These are phyloP conservation scores for Trebouxia sp. DNA, from an alignment of 139 green algal genomes.

Conservation along the genomic window DNA sequence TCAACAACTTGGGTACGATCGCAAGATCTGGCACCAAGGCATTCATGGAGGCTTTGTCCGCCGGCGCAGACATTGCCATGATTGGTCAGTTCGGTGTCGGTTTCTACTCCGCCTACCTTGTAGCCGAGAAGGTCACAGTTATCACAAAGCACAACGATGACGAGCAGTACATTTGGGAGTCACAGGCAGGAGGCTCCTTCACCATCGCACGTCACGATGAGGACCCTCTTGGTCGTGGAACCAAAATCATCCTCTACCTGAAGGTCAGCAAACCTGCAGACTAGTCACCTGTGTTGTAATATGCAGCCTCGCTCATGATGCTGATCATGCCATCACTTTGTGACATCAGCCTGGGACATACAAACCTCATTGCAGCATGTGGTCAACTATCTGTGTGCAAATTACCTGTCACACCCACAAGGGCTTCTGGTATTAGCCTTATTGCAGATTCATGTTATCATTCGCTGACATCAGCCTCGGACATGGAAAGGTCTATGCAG, in stretches of 20 bases:
- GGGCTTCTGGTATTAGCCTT: too few relatives aligned
- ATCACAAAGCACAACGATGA: slow-evolving; percentile 96
- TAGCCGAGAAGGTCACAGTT: slow-evolving; percentile 88
- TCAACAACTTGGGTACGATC: slow-evolving; percentile 99
- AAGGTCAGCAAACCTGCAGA: slow-evolving; percentile 67
- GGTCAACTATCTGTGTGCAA: too few relatives aligned
- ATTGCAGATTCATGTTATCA: too few relatives aligned
- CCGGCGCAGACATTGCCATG: slow-evolving; percentile 98
- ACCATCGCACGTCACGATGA: slow-evolving; percentile 88
- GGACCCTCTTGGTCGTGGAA: slow-evolving; percentile 90
- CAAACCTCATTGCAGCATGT: too few relatives aligned
- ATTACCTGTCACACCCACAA: too few relatives aligned
- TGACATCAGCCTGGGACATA: neutral
- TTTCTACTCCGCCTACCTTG: slow-evolving; percentile 99
- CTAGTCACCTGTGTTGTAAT: neutral
- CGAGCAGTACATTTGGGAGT: slow-evolving; percentile 65
- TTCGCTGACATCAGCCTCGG: too few relatives aligned
- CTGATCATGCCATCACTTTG: neutral
- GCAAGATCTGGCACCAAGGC: slow-evolving; percentile 97
- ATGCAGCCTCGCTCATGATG: too few relatives aligned
- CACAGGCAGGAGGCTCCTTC: slow-evolving; percentile 98
- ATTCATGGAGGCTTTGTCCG: slow-evolving; percentile 99
- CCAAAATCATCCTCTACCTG: slow-evolving; percentile 95
- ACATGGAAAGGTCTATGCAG: too few relatives aligned
- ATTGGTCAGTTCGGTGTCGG: slow-evolving; percentile 99